Base-by-base conservation (phyloP, 352 stramenopile species). In the Pythium monospermum region DNA sequence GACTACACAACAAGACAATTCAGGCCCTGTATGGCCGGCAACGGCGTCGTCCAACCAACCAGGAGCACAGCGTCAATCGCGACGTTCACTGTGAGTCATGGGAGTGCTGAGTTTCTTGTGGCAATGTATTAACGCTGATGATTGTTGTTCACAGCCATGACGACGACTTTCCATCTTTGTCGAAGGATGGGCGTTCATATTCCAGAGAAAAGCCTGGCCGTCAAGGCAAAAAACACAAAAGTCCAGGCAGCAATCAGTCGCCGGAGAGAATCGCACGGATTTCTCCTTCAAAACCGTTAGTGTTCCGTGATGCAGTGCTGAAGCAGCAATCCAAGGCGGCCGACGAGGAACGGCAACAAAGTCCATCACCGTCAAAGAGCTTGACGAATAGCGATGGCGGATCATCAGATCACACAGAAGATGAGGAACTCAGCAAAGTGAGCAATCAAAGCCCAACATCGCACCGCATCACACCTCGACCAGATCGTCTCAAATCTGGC, bases 301-400 rank as follows among this genome's bases (percentile, higher is more conserved):
- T 72, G 11, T 85, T 83, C 43, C 71, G 82, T 25, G 76, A 85
- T 49, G 68, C 69, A 19, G 72, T 85, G 6, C 51, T 87, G 13
- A 67, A 71, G 41, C 69, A 79, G 42, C 68, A 51, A 6, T 15
- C 31, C 12, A 53, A 54, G 28, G 23, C 3, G 19, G n/a, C 45
- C 18, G 25, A 45, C 23, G 23, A 27, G 16, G 45, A 46, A 7
- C 18, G 38, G 25, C 36, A 18, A 21, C 13, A 48, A 4, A 50
- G 38, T 21, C 18, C 31, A 15, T 49, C 45, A 15, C 37, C 50
- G 16, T 44, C 31, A 0, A 55, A 57, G 10, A 48, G 4, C 19
- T 41, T 45, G 11, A 46, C 16, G 19, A 53, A 23, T n/a, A 40
- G 51, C 21, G 51, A 48, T 40, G 37, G 37, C 26, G 56, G 37